phyloP scores from a whole-genome alignment of 345 rosid genomes.

The Physaria fendleri region DNA sequence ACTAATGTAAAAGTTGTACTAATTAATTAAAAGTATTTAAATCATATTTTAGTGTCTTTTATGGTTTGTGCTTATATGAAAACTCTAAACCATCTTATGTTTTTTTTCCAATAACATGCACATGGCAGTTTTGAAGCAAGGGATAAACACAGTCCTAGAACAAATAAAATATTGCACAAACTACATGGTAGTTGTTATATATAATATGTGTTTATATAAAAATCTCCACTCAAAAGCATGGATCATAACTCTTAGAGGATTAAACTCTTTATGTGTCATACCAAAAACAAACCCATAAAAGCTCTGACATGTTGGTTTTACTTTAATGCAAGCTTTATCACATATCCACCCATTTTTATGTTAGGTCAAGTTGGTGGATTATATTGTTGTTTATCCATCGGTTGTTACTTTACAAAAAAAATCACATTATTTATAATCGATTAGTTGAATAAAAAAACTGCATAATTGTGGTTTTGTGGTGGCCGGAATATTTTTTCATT shows the following conservation, averaged over 20 bases:
- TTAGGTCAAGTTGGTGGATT: background rate
- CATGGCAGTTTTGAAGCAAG: too few species aligned
- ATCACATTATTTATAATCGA: background rate
- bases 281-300: too few species aligned
- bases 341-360: background rate
- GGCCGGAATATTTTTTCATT: background rate
- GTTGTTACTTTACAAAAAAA: background rate
- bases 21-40: background rate
- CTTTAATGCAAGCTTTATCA: background rate
- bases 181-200: too few species aligned
- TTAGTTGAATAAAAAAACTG: background rate
- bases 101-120: background rate
- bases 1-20: background rate
- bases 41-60: background rate
- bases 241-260: background rate
- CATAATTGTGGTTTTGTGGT: background rate
- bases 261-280: background rate
- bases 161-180: background rate
- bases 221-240: too few species aligned
- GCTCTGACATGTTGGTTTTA: background rate
- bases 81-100: background rate
- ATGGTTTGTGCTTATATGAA: conserved; percentile 5
- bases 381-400: background rate
- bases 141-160: background rate
- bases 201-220: too few species aligned